These are phyloP conservation scores for Sapria himalayana DNA, from an alignment of 345 rosid genomes.

Conservation along the genomic window DNA sequence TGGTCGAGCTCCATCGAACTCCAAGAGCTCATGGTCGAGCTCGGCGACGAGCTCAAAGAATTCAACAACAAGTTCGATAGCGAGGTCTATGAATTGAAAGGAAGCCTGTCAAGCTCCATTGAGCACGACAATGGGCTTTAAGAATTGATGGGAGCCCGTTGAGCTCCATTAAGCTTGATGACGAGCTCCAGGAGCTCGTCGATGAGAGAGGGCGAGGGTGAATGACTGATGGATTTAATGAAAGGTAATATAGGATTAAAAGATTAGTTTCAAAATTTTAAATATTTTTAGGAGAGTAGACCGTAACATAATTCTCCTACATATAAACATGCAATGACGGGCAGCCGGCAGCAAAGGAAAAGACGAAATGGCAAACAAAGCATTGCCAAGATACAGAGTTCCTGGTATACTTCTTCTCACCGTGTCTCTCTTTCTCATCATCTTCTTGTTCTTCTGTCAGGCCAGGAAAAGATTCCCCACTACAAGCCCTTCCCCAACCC, in stretches of 20 bases:
- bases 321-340: neutral
- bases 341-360: neutral
- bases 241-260: neutral
- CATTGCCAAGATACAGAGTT: slow-evolving; percentile 19
- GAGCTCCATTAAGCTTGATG: too few relatives aligned
- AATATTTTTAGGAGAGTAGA: neutral
- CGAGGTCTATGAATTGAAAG: too few relatives aligned
- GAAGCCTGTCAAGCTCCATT: too few relatives aligned
- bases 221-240: neutral
- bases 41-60: too few relatives aligned
- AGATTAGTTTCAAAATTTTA: neutral
- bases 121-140: too few relatives aligned
- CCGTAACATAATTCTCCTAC: neutral
- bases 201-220: too few relatives aligned
- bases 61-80: too few relatives aligned
- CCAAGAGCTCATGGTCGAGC: too few relatives aligned
- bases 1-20: too few relatives aligned
- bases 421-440: slow-evolving; percentile 8
- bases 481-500: slow-evolving; percentile 7
- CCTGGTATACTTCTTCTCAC: slow-evolving; percentile 18
- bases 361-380: slow-evolving; percentile 19
- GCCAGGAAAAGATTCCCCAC: too few relatives aligned
- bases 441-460: slow-evolving; percentile 13
- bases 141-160: too few relatives aligned
- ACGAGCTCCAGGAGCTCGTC: too few relatives aligned